phyloP scores from a whole-genome alignment of 2,329 filamentous ascomycete species.

The Botrytis fragariae region DNA sequence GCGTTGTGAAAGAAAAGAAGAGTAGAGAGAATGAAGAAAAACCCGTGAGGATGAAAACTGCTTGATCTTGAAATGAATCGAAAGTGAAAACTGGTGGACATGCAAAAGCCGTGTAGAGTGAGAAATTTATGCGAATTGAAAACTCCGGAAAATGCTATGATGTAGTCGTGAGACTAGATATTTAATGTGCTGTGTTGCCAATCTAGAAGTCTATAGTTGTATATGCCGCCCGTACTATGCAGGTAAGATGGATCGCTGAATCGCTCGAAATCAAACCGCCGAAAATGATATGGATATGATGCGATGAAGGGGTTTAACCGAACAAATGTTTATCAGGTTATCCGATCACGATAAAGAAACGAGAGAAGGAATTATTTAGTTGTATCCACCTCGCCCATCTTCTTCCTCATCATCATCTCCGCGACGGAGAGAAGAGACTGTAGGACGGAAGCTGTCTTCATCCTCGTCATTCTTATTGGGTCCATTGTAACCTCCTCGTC shows the following conservation, averaged over 20 bases:
- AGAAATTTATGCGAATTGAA: neutral
- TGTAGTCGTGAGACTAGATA: neutral
- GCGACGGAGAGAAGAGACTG: conserved; percentile 15
- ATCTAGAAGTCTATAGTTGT: conserved; percentile 11
- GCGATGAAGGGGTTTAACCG: conserved; percentile 14
- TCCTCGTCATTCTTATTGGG: conserved; percentile 23
- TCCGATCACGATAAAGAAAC: neutral
- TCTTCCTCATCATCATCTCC: conserved; percentile 37
- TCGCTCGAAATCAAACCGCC: neutral
- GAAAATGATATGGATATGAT: neutral
- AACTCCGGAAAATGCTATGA: neutral
- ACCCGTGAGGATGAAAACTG: neutral
- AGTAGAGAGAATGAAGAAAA: neutral
- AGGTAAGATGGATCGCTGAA: neutral
- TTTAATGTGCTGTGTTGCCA: conserved; percentile 3
- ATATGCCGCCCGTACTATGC: neutral
- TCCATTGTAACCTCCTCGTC: conserved; percentile 34
- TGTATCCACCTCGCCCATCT: conserved; percentile 37
- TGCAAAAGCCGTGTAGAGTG: neutral
- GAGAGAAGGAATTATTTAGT: conserved; percentile 24
- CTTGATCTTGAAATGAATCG: neutral
- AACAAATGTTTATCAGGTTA: neutral
- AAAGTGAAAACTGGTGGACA: neutral
- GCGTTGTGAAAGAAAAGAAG: neutral
- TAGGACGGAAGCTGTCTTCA: conserved; percentile 21